Percentiles rank a stretch among this genome's conserved stretches.
phyloP scores from a whole-genome alignment of 2,329 filamentous ascomycete species.

The Tolypocladium ovalisporum region DNA sequence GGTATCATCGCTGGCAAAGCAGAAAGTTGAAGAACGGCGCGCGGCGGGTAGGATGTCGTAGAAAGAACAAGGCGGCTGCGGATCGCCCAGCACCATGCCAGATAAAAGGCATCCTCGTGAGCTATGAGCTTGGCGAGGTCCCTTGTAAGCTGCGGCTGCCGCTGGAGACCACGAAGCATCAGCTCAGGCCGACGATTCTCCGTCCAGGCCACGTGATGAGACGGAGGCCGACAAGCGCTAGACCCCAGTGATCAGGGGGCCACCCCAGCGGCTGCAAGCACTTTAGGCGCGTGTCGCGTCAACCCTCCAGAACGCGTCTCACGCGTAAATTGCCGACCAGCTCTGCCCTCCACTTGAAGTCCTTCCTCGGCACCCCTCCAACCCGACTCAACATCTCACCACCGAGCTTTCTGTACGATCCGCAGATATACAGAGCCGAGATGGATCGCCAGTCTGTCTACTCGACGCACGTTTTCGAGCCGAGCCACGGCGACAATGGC shows the following conservation, averaged over 20 bases:
- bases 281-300: slow-evolving; percentile 15
- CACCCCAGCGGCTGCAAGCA: too few relatives aligned
- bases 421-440: slow-evolving; percentile 7
- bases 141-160: neutral
- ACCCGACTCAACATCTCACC: slow-evolving; percentile 6
- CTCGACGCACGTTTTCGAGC: slow-evolving; percentile 69
- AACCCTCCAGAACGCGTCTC: slow-evolving; percentile 5
- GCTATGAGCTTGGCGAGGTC: neutral
- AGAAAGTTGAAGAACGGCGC: neutral
- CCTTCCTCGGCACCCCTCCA: slow-evolving; percentile 10
- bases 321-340: slow-evolving; percentile 9
- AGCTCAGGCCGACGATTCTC: slow-evolving; percentile 9
- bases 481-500: slow-evolving; percentile 52
- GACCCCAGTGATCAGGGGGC: too few relatives aligned
- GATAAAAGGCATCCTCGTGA: neutral
- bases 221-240: neutral
- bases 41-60: neutral
- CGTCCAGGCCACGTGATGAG: slow-evolving; percentile 12
- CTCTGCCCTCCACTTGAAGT: neutral
- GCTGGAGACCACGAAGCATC: slow-evolving; percentile 9
- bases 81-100: neutral
- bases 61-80: neutral
- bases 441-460: slow-evolving; percentile 90
- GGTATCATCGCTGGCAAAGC: slow-evolving; percentile 34
- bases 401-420: neutral